Conservation (phyloP, 2,329 filamentous ascomycete genomes). For the Aspergillus felis region DNA sequence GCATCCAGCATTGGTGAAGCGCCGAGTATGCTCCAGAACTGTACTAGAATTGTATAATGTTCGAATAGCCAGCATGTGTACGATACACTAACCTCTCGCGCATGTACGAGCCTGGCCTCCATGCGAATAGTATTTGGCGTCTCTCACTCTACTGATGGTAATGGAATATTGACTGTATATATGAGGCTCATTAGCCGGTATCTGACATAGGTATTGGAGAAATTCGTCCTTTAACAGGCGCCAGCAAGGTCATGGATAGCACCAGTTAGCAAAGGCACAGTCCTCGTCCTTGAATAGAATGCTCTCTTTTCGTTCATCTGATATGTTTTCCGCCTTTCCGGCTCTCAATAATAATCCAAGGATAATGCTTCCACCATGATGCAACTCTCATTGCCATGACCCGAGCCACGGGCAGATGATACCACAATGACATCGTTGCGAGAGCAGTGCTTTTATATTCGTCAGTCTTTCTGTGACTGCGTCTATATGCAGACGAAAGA, state of each 20-base stretch:
- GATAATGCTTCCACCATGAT: background rate
- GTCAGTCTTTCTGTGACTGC: slow-evolving; percentile 39
- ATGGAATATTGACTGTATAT: too few species aligned
- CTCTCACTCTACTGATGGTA: background rate
- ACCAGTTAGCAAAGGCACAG: slow-evolving; percentile 29
- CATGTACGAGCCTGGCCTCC: too few species aligned
- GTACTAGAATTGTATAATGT: background rate
- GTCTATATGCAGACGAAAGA: slow-evolving; percentile 48
- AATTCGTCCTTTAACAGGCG: slow-evolving; percentile 34
- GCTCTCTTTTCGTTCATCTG: background rate
- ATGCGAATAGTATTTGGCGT: slow-evolving; percentile 23
- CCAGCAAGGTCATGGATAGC: slow-evolving; percentile 40
- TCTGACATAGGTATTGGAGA: slow-evolving; percentile 17
- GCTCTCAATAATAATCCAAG: background rate
- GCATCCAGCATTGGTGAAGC: background rate
- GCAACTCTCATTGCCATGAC: background rate
- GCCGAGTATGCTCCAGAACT: background rate
- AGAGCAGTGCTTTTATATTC: background rate
- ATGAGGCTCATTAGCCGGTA: background rate
- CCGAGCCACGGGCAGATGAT: background rate
- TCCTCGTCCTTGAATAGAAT: background rate
- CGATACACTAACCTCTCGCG: too few species aligned
- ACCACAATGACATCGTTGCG: background rate
- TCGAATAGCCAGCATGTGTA: too few species aligned
- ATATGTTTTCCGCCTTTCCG: background rate